Conservation (phyloP, 148 eudicot genomes). For the Drosera capensis region DNA sequence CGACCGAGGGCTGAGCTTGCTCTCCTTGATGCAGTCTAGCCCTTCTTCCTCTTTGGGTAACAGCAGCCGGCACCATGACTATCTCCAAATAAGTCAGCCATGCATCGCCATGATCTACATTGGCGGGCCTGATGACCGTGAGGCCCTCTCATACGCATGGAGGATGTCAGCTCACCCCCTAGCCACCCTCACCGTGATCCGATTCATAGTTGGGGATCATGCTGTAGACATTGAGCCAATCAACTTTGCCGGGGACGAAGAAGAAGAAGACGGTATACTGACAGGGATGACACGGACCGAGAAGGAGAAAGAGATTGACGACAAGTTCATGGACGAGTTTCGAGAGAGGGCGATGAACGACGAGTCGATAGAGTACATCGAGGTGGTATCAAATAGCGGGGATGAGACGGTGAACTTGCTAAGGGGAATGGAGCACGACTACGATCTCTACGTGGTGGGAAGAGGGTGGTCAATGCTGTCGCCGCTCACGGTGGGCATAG, state of each 20-base stretch:
- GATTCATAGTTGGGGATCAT: slow-evolving; percentile 14
- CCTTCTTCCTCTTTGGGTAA: background rate
- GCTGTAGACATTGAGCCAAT: background rate
- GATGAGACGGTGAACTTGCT: slow-evolving; percentile 20
- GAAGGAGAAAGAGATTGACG: slow-evolving; percentile 18
- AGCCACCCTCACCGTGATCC: slow-evolving; percentile 16
- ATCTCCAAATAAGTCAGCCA: background rate
- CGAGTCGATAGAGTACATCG: slow-evolving; percentile 4
- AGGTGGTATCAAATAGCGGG: slow-evolving; percentile 17
- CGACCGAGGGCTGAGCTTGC: slow-evolving; percentile 6
- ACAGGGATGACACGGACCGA: slow-evolving; percentile 10
- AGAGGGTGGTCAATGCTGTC: slow-evolving; percentile 12
- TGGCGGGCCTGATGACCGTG: slow-evolving; percentile 47
- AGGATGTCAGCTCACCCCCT: slow-evolving; percentile 22
- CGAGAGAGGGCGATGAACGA: background rate
- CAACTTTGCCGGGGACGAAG: background rate
- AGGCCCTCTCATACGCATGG: slow-evolving; percentile 25
- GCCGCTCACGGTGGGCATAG: slow-evolving; percentile 18
- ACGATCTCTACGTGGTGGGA: slow-evolving; percentile 29
- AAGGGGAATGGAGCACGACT: slow-evolving; percentile 16
- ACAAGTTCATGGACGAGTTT: slow-evolving; percentile 13
- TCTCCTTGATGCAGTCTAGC: background rate
- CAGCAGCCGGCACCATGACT: background rate
- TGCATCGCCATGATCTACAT: slow-evolving; percentile 25
- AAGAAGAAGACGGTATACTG: background rate